These are phyloP conservation scores for Neurospora sp. DNA, from an alignment of 495 filamentous ascomycete species.

Conservation along the genomic window DNA sequence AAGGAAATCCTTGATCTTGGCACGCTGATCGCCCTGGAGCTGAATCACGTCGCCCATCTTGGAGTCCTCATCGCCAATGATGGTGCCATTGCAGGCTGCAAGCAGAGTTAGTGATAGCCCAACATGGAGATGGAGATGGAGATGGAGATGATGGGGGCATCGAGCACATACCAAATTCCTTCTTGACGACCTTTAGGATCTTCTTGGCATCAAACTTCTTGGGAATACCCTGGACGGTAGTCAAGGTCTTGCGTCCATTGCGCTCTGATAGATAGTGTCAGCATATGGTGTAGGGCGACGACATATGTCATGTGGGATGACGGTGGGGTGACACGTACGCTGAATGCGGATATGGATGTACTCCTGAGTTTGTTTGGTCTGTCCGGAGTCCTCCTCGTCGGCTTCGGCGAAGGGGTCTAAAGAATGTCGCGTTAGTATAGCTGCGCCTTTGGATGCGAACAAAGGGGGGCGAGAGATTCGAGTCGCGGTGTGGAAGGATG, in stretches of 20 bases:
- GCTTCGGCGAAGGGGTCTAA: slow-evolving; percentile 99
- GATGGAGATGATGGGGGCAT: not conserved
- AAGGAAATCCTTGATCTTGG: slow-evolving; percentile 96
- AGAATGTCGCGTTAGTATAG: slow-evolving; percentile 9
- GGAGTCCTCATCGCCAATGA: slow-evolving; percentile 80
- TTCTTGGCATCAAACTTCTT: slow-evolving; percentile 99
- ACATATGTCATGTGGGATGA: not conserved
- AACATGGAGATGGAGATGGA: too few species aligned
- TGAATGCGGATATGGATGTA: slow-evolving; percentile 99
- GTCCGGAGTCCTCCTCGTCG: slow-evolving; percentile 97
- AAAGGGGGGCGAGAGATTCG: not conserved
- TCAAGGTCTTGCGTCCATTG: slow-evolving; percentile 99
- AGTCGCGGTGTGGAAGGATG: not conserved
- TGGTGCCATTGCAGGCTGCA: slow-evolving; percentile 99
- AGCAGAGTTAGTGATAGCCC: slow-evolving; percentile 4
- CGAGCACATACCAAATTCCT: slow-evolving; percentile 81
- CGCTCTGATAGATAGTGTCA: slow-evolving; percentile 54
- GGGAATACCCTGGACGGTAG: slow-evolving; percentile 94
- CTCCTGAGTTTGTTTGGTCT: slow-evolving; percentile 82
- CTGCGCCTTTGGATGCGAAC: not conserved
- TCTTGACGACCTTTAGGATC: slow-evolving; percentile 99
- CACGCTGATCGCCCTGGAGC: slow-evolving; percentile 97
- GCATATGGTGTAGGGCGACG: slow-evolving; percentile 2
- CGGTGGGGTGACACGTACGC: slow-evolving; percentile 52
- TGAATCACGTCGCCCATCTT: slow-evolving; percentile 98